Evolutionary conservation across 2,329 filamentous ascomycete species (phyloP), one percentile per base, ranked within the genome.

Genomic region (Periconia digitata): DNA sequence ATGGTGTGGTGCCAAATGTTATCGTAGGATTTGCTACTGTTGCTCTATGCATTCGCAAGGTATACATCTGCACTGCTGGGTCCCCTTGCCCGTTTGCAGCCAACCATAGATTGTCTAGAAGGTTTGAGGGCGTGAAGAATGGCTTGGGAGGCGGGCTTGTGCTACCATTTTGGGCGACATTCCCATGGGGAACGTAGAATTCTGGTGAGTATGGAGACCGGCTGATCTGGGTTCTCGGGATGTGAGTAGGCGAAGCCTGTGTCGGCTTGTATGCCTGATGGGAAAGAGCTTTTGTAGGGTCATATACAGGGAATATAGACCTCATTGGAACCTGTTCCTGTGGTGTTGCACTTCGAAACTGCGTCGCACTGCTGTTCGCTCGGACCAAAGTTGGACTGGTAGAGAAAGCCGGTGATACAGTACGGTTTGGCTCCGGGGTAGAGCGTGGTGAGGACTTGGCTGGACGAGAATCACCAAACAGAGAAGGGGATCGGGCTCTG

Each of bases 231-330:
- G 80, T 79, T 29, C 78, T 76, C 5, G 85, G 85, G 41, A 90
- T 81, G 24, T 82, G 78, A 1, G 81, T 80, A 12, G 86, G 85
- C 50, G 81, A 84, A 46, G 79, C 72, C 63, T 86, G 83, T 0
- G 82, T 85, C 2, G 87, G 86, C 41, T 80, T 86, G 71, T 92
- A 91, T 40, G 82, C 72, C 62, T 92, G 88, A 48, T 84, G 81
- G 46, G 83, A 77, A 3, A 90, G 78, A 5, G 86, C 77, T 20
- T 89, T 65, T 1, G 79, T 79, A 3, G 84, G 85, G 60, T 92
- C 85, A 64, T 90, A 91, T 23, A 81, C 79, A 7, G 88, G 88
- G 59, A 92, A 92, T 59, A 92, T 90, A 20, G 87, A 91, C 24
- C 82, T 80, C 59, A 88, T 78, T 0, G 79, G 73, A 6, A 72